Percentiles rank a stretch among this genome's conserved stretches.
phyloP scores from a whole-genome alignment of 1,139 yeast genomes.

The Zygotorulaspora mrakii region DNA sequence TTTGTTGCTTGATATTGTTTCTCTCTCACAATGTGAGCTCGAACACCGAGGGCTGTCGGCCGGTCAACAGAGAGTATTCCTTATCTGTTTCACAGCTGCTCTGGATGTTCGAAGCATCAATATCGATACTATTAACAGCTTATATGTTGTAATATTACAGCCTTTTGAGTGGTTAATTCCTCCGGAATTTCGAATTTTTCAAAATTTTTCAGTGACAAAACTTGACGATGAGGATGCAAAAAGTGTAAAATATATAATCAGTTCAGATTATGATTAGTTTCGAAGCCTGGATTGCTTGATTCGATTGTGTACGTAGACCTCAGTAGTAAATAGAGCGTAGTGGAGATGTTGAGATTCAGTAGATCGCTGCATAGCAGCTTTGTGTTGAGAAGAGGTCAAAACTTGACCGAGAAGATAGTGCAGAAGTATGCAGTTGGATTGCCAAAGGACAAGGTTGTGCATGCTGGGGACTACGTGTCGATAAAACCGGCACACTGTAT shows the following conservation, averaged over 20 bases:
- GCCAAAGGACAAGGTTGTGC: slow-evolving; percentile 64
- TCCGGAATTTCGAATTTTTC: slow-evolving; percentile 9
- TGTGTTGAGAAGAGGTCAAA: slow-evolving; percentile 48
- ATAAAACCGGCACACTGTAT: slow-evolving; percentile 95
- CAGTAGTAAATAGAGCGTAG: not conserved
- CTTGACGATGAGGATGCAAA: slow-evolving; percentile 1
- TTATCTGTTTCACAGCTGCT: no score
- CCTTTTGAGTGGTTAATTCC: slow-evolving; percentile 1
- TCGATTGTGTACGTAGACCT: no score
- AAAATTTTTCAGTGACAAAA: slow-evolving; percentile 6
- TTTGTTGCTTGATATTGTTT: no score
- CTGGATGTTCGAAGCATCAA: no score
- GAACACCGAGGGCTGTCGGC: no score
- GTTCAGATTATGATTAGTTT: not conserved
- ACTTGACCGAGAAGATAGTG: slow-evolving; percentile 90
- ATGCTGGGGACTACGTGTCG: slow-evolving; percentile 90
- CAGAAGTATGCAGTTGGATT: slow-evolving; percentile 88
- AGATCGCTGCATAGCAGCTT: slow-evolving; percentile 20
- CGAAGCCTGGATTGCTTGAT: slow-evolving; percentile 1
- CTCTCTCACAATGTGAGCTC: no score
- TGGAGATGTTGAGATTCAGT: slow-evolving; percentile 17
- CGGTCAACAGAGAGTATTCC: no score
- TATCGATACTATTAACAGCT: not conserved
- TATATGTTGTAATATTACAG: not conserved
- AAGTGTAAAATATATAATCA: not conserved